These are phyloP conservation scores for Ehretia macrophylla DNA, from an alignment of 257 asterid species.

Conservation along the genomic window DNA sequence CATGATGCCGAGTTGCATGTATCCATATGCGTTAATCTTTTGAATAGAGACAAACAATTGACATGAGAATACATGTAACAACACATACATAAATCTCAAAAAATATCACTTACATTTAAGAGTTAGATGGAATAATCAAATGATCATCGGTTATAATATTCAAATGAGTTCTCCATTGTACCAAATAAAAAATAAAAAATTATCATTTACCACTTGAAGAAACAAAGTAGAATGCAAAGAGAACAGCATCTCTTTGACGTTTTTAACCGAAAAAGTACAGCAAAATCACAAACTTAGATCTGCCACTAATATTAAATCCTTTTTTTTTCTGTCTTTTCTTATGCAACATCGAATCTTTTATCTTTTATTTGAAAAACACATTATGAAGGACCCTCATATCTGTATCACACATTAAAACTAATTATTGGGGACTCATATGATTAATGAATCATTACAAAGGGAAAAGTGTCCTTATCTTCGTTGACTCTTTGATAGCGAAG, in stretches of 20 bases:
- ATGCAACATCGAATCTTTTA: conserved; percentile 47
- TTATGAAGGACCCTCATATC: conserved; percentile 22
- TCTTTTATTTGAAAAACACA: conserved; percentile 11
- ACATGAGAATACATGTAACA: too few species aligned
- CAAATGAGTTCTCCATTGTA: too few species aligned
- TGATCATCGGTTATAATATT: too few species aligned
- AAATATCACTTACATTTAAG: too few species aligned
- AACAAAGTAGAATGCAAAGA: not conserved
- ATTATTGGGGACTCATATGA: conserved; percentile 21
- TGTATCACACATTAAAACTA: conserved; percentile 16
- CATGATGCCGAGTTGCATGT: too few species aligned
- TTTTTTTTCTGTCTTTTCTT: conserved; percentile 39
- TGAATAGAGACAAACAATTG: too few species aligned
- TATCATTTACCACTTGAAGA: too few species aligned
- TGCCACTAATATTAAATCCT: conserved; percentile 10
- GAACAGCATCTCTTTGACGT: conserved; percentile 14
- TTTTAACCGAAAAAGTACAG: not conserved
- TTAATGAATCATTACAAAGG: conserved; percentile 18
- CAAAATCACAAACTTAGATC: conserved; percentile 1
- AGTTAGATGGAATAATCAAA: too few species aligned
- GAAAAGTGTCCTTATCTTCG: conserved; percentile 49
- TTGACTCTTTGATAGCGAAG: conserved; percentile 42
- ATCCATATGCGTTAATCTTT: too few species aligned
- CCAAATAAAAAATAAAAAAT: too few species aligned
- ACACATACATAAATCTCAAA: too few species aligned